Evolutionary conservation across 2,329 filamentous ascomycete genomes (phyloP).

Genomic region (Fusarium agapanthi): DNA sequence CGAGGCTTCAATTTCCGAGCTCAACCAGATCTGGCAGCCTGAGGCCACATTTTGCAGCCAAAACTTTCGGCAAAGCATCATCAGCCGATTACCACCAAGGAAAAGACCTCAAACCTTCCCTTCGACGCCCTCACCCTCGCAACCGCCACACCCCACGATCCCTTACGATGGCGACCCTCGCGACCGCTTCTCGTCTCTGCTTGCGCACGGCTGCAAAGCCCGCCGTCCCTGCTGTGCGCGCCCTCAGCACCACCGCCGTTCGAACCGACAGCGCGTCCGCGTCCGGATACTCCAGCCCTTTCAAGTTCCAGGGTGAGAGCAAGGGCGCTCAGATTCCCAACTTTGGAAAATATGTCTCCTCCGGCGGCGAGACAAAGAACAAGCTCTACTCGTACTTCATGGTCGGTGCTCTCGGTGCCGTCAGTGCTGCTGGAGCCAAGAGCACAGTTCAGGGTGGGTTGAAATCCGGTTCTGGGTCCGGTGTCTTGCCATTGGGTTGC

Average conservation of each 20-base stretch:
- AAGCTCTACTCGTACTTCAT: constrained; percentile 98
- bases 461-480: neutral
- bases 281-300: constrained; percentile 67
- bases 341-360: constrained; percentile 87
- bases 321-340: constrained; percentile 79
- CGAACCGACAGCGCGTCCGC: constrained; percentile 59
- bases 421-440: constrained; percentile 94
- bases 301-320: constrained; percentile 70
- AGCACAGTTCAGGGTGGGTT: constrained; percentile 95
- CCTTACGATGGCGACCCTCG: constrained; percentile 71
- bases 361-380: constrained; percentile 73
- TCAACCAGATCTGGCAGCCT: constrained; percentile 50
- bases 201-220: constrained; percentile 65
- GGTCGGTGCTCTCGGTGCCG: constrained; percentile 93
- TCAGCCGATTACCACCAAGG: constrained; percentile 47
- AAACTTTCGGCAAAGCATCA: constrained; percentile 56
- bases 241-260: constrained; percentile 64
- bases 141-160: constrained; percentile 42
- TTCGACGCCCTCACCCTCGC: constrained; percentile 37
- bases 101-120: constrained; percentile 60
- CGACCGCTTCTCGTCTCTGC: constrained; percentile 73
- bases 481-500: constrained; percentile 43
- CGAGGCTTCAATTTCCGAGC: constrained; percentile 56
- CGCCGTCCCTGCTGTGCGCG: constrained; percentile 56
- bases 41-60: constrained; percentile 52